Conservation (phyloP, 257 asterid species). For the Nemophila menziesii region DNA sequence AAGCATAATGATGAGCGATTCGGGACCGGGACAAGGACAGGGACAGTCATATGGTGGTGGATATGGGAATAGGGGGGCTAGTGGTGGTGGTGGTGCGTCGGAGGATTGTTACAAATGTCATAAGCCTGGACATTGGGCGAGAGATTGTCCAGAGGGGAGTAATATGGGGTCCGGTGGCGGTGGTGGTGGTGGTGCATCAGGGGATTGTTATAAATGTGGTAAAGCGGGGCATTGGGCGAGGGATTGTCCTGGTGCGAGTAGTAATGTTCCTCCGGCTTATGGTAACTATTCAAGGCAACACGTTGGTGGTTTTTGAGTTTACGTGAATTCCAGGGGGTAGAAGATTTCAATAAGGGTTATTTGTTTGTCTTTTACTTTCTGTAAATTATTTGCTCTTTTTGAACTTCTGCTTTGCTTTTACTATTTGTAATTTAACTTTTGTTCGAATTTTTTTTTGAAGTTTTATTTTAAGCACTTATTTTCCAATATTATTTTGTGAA, state of each 20-base stretch:
- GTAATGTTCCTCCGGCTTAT: constrained; percentile 51
- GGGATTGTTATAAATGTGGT: constrained; percentile 73
- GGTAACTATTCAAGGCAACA: constrained; percentile 49
- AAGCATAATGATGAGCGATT: constrained; percentile 31
- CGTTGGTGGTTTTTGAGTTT: constrained; percentile 59
- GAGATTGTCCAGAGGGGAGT: constrained; percentile 51
- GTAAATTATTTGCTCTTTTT: no score
- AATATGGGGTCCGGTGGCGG: constrained; percentile 22
- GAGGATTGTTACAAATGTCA: constrained; percentile 72
- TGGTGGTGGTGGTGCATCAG: constrained; percentile 28
- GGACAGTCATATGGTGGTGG: constrained; percentile 59
- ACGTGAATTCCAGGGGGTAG: background rate
- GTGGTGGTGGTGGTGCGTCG: constrained; percentile 24
- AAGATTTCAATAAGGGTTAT: no score
- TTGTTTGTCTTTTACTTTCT: no score
- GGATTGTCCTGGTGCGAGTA: constrained; percentile 53
- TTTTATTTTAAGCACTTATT: background rate
- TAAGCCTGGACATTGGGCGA: constrained; percentile 79
- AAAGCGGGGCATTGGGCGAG: constrained; percentile 78
- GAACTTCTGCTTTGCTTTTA: no score
- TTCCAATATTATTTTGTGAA: background rate
- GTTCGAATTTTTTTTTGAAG: no score
- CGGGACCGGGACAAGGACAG: no score
- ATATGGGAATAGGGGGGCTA: constrained; percentile 20
- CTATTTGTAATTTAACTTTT: no score